A percentile compares a stretch with the other conserved stretches of the same genome.
These are phyloP conservation scores for Aureobasidium sp. DNA, from an alignment of 2,329 filamentous ascomycete species.

Conservation along the genomic window DNA sequence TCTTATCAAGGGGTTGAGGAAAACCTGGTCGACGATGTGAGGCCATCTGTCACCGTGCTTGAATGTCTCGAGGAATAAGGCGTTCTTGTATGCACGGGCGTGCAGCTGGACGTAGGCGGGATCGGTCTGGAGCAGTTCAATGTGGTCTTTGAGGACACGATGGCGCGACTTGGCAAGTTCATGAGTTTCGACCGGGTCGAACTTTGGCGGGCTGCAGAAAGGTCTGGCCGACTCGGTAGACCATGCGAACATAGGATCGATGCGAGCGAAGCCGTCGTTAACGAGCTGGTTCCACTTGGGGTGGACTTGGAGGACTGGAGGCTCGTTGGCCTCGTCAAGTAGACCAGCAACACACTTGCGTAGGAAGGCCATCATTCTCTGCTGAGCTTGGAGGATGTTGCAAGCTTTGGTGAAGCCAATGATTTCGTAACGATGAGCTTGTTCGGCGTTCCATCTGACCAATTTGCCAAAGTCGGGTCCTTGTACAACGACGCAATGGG, in stretches of 20 bases:
- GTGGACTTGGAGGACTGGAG: background rate
- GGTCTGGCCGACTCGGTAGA: background rate
- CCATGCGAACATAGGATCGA: background rate
- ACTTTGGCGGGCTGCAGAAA: background rate
- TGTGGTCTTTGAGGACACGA: background rate
- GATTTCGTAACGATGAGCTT: conserved; percentile 14
- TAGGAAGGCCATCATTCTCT: conserved; percentile 7
- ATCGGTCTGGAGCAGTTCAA: background rate
- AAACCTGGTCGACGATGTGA: background rate
- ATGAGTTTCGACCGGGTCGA: background rate
- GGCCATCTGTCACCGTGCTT: background rate
- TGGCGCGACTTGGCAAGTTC: background rate
- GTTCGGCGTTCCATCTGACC: conserved; percentile 7
- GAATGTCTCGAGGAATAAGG: background rate
- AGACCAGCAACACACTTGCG: background rate
- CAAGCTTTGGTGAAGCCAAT: conserved; percentile 14
- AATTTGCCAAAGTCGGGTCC: conserved; percentile 11
- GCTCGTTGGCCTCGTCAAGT: background rate
- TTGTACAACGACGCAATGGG: conserved; percentile 16
- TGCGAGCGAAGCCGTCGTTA: background rate
- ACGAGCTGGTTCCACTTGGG: background rate
- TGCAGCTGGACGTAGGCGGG: background rate
- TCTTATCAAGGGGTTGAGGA: background rate
- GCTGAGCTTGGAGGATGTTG: background rate
- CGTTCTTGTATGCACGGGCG: background rate